These are phyloP conservation scores for Coemansia sp. DNA, from an alignment of 192 early-diverging fungal species.

Conservation along the genomic window DNA sequence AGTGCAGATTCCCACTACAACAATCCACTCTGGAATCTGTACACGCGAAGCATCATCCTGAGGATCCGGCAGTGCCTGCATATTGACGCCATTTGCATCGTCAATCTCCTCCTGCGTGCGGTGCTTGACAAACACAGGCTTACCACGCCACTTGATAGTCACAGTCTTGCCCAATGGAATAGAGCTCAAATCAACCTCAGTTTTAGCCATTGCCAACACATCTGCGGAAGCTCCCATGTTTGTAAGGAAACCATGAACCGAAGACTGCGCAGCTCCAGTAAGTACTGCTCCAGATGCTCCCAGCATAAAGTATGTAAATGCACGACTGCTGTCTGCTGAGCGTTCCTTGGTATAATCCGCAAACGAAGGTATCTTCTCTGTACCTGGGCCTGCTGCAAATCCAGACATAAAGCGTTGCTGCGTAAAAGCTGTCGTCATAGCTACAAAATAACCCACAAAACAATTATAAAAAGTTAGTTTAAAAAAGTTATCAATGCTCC, in stretches of 20 bases:
- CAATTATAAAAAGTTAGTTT: no score
- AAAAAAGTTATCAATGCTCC: neutral
- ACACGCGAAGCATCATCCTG: conserved; percentile 88
- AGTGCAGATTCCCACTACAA: conserved; percentile 88
- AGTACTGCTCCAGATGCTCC: conserved; percentile 82
- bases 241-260: conserved; percentile 73
- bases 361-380: conserved; percentile 72
- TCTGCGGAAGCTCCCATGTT: conserved; percentile 96
- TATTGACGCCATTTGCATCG: conserved; percentile 80
- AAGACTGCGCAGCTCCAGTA: conserved; percentile 84
- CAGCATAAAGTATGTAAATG: conserved; percentile 91
- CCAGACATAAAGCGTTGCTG: conserved; percentile 58
- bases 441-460: conserved; percentile 14
- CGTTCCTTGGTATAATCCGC: conserved; percentile 73
- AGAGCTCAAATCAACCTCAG: conserved; percentile 86
- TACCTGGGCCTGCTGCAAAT: conserved; percentile 59
- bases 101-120: conserved; percentile 91
- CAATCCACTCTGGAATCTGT: conserved; percentile 92
- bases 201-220: conserved; percentile 96
- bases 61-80: conserved; percentile 83
- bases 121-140: conserved; percentile 97
- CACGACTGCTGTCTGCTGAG: conserved; percentile 65
- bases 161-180: conserved; percentile 98
- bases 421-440: conserved; percentile 27
- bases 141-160: conserved; percentile 98